Conservation (phyloP, 139 green algal species). For the Auxenochlorella pyrenoidosa region DNA sequence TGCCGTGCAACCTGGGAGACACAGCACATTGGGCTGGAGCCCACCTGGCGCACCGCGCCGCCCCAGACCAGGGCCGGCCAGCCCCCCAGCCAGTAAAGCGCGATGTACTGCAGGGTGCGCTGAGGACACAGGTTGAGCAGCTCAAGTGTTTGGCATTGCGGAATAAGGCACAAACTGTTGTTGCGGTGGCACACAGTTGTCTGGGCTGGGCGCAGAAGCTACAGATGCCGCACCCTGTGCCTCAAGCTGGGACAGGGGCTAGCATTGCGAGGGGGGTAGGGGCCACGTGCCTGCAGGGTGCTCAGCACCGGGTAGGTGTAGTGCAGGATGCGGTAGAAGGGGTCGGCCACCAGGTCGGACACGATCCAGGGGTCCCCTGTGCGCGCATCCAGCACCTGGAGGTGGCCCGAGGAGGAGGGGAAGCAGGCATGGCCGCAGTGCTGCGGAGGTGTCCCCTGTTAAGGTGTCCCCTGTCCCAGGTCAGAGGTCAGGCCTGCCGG, state of each 20-base stretch:
- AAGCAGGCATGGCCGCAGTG: no score
- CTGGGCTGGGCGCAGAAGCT: no score
- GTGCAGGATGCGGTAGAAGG: conserved; percentile 91
- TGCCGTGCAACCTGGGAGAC: not conserved
- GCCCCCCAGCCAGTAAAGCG: conserved; percentile 88
- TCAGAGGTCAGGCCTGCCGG: no score
- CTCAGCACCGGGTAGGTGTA: not conserved
- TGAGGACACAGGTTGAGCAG: not conserved
- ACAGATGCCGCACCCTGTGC: no score
- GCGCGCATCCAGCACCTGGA: conserved; percentile 40
- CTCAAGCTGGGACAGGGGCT: no score
- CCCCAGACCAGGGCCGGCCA: conserved; percentile 94
- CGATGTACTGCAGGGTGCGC: conserved; percentile 58
- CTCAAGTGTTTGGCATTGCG: no score
- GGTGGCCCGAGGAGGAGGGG: not conserved
- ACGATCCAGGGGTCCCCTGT: conserved; percentile 83
- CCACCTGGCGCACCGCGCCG: conserved; percentile 77
- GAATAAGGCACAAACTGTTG: no score
- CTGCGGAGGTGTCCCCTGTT: no score
- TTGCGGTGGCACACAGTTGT: no score
- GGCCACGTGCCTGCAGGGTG: not conserved
- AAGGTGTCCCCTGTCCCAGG: no score
- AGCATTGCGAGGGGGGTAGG: no score
- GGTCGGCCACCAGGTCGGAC: conserved; percentile 84
- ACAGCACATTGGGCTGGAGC: not conserved